These are phyloP conservation scores for Hippophae tibetana DNA, from an alignment of 306 rosid genomes.

Conservation along the genomic window DNA sequence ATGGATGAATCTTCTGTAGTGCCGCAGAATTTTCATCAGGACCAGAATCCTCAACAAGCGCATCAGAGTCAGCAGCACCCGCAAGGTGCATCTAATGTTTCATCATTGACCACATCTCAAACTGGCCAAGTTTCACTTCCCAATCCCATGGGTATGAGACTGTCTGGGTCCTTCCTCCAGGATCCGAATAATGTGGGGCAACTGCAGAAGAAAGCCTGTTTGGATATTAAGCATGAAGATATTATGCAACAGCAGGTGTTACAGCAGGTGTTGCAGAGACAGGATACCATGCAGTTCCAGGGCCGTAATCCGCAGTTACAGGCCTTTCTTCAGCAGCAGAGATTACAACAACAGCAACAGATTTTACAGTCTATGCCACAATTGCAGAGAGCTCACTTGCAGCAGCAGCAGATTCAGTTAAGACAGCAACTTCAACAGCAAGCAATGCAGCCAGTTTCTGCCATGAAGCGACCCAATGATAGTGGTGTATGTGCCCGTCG, in stretches of 20 bases:
- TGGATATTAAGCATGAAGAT: constrained; percentile 84
- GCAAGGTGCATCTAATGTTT: constrained; percentile 64
- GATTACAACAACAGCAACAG: constrained; percentile 54
- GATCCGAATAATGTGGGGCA: constrained; percentile 64
- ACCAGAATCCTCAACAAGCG: constrained; percentile 62
- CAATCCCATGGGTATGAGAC: constrained; percentile 35
- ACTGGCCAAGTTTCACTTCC: constrained; percentile 44
- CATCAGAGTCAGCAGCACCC: constrained; percentile 58
- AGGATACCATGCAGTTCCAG: constrained; percentile 66
- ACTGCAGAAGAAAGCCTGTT: constrained; percentile 60
- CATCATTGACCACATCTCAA: constrained; percentile 54
- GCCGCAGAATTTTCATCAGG: constrained; percentile 80
- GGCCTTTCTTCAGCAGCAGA: constrained; percentile 75
- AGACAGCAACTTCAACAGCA: constrained; percentile 85
- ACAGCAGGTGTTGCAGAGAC: constrained; percentile 84
- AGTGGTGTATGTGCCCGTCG: constrained; percentile 89
- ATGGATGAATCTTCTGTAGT: constrained; percentile 84
- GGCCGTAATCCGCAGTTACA: constrained; percentile 69
- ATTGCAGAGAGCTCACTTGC: constrained; percentile 65
- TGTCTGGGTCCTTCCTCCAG: constrained; percentile 57
- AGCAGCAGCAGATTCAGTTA: constrained; percentile 59
- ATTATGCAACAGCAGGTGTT: constrained; percentile 65
- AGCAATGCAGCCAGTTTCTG: constrained; percentile 54
- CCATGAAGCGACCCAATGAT: constrained; percentile 65
- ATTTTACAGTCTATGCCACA: constrained; percentile 83